Evolutionary conservation across 768 basidiomycete genomes (phyloP), one percentile per base, ranked within the genome.

Genomic region (Strobilomyces echinocephalus): DNA sequence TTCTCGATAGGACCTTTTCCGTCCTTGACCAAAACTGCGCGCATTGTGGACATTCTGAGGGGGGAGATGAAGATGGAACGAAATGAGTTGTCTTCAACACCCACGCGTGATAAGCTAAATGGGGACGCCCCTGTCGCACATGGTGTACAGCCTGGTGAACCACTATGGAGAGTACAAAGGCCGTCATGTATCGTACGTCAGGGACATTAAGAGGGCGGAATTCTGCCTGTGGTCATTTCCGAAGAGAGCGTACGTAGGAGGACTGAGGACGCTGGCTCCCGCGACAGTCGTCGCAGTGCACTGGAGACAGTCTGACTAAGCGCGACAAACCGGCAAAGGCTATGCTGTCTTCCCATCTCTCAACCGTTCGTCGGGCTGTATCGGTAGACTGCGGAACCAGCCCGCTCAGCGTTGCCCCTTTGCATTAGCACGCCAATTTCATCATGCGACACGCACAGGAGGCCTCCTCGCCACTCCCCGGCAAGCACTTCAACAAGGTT

Each of bases 1-100:
- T 84, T 85, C 45, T 91, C 88, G 21, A 80, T 74, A 8, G 88
- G 83, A 0, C 91, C 92, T 53, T 83, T 80, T 3, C 76, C 85
- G 65, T 83, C 80, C 69, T 87, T 88, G 68, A 95, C 77, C 21
- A 91, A 74, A 30, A 95, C 76, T 30, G 89, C 90, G 39, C 81
- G 84, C 91, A 94, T 95, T 10, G 46, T 63, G 20, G 65, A 35
- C 60, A 61, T 64, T 16, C 4, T 50, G 51, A 24, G 34, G 11
- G 28, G 42, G 47, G 40, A n/a, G n/a, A n/a, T n/a, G n/a, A 24
- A 26, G 26, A 35, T 16, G 38, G 12, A 34, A 9, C 9, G 30
- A 9, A 8, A 24, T 4, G 34, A 3, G 46, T 33, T 10, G 28
- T n/a, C 28, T 21, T 31, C n/a, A n/a, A 7, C 38, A 35, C 35